phyloP scores from a whole-genome alignment of 441 rosid species.

The Iberis amara region DNA sequence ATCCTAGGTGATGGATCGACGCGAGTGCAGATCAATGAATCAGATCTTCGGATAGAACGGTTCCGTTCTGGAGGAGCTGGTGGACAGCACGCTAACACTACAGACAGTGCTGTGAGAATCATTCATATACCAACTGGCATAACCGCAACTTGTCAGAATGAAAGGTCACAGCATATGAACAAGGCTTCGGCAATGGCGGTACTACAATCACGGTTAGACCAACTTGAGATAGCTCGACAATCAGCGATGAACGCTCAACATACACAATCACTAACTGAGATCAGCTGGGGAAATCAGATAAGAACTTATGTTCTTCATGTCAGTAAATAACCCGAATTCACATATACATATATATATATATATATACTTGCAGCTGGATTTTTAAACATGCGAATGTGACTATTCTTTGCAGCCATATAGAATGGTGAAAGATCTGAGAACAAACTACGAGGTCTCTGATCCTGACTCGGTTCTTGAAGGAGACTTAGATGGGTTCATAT shows the following conservation, averaged over 20 bases:
- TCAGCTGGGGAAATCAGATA: conserved; percentile 94
- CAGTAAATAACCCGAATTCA: conserved; percentile 27
- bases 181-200: conserved; percentile 98
- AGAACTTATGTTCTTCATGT: conserved; percentile 90
- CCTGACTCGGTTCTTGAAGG: conserved; percentile 95
- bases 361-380: not conserved
- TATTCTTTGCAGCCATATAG: conserved; percentile 65
- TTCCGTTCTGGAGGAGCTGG: conserved; percentile 91
- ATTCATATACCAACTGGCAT: conserved; percentile 85
- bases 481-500: conserved; percentile 77
- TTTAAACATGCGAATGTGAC: not conserved
- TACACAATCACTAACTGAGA: conserved; percentile 85
- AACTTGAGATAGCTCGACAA: conserved; percentile 86
- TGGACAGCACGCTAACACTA: conserved; percentile 87
- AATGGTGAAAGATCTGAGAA: conserved; percentile 92
- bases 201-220: conserved; percentile 88
- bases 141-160: conserved; percentile 86
- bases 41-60: conserved; percentile 89
- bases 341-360: too few species aligned
- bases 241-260: conserved; percentile 87
- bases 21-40: conserved; percentile 76
- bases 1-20: conserved; percentile 71
- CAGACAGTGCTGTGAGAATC: conserved; percentile 94
- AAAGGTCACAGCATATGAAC: conserved; percentile 94
- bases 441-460: conserved; percentile 79